A percentile compares a stretch with the other conserved stretches of the same genome.
phyloP scores from a whole-genome alignment of 495 filamentous ascomycete species.

The Penicillium ucsense region DNA sequence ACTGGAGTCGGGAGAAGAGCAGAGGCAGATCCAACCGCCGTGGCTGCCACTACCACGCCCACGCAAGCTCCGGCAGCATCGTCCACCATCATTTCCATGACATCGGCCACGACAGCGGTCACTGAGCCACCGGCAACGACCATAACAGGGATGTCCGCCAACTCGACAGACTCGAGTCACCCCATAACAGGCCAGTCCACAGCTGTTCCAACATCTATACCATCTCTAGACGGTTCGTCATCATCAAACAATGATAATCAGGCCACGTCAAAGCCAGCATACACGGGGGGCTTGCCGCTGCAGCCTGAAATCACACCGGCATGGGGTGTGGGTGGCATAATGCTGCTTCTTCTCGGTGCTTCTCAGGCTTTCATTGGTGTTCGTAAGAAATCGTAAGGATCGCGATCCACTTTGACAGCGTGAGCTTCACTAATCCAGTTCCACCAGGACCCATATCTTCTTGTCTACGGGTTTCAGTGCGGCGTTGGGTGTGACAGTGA shows the following conservation, averaged over 20 bases:
- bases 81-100: constrained; percentile 6
- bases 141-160: neutral
- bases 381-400: constrained; percentile 58
- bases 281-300: constrained; percentile 50
- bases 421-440: neutral
- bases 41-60: constrained; percentile 5
- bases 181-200: constrained; percentile 10
- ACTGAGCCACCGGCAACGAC: neutral
- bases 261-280: constrained; percentile 13
- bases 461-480: constrained; percentile 67
- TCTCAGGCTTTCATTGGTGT: constrained; percentile 72
- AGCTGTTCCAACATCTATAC: constrained; percentile 9
- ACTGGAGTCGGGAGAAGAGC: constrained; percentile 3
- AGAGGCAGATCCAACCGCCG: constrained; percentile 4
- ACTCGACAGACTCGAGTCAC: constrained; percentile 7
- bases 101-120: constrained; percentile 6
- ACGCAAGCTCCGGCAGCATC: constrained; percentile 8
- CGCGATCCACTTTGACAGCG: neutral
- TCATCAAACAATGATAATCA: constrained; percentile 1
- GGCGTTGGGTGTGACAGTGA: constrained; percentile 60
- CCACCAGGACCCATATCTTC: constrained; percentile 59
- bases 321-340: constrained; percentile 64
- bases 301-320: constrained; percentile 69
- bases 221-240: constrained; percentile 11
- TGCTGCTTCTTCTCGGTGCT: constrained; percentile 61